Evolutionary conservation across 202 grass and related monocot genomes (phyloP).

Genomic region (Digitaria exilis): DNA sequence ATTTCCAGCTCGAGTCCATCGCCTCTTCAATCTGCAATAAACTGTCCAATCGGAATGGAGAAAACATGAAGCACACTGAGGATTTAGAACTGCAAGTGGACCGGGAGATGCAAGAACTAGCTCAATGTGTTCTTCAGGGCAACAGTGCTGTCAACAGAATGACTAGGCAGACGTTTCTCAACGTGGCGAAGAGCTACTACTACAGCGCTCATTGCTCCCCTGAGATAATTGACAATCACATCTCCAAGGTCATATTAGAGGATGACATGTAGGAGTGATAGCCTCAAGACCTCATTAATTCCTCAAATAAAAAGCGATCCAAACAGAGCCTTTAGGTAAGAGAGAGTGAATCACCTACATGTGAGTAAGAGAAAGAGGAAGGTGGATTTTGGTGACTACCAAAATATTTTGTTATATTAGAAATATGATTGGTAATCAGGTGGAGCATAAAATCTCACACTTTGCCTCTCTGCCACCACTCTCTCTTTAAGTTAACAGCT

Average conservation of each 20-base stretch:
- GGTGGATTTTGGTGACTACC: too few relatives aligned
- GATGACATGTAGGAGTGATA: constrained; percentile 1
- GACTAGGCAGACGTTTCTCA: constrained; percentile 37
- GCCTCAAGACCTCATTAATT: too few relatives aligned
- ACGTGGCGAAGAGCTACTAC: constrained; percentile 38
- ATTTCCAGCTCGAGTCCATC: constrained; percentile 16
- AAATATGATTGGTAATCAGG: too few relatives aligned
- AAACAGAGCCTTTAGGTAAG: too few relatives aligned
- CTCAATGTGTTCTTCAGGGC: background rate
- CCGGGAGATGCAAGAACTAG: constrained; percentile 35
- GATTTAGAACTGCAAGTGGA: background rate
- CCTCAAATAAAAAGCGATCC: too few relatives aligned
- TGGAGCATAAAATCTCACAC: too few relatives aligned
- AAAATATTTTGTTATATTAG: too few relatives aligned
- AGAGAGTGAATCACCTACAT: too few relatives aligned
- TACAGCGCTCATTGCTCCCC: constrained; percentile 37
- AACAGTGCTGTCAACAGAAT: background rate
- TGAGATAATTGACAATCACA: constrained; percentile 22
- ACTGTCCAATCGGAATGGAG: background rate
- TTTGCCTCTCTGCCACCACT: too few relatives aligned
- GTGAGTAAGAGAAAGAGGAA: too few relatives aligned
- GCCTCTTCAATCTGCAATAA: constrained; percentile 16
- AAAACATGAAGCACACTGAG: background rate
- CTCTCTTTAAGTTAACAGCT: too few relatives aligned
- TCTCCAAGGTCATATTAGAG: constrained; percentile 43